Evolutionary conservation across 164 flowering plant genomes (phyloP), one percentile per base, ranked within the genome.

Genomic region (Saururus chinensis): DNA sequence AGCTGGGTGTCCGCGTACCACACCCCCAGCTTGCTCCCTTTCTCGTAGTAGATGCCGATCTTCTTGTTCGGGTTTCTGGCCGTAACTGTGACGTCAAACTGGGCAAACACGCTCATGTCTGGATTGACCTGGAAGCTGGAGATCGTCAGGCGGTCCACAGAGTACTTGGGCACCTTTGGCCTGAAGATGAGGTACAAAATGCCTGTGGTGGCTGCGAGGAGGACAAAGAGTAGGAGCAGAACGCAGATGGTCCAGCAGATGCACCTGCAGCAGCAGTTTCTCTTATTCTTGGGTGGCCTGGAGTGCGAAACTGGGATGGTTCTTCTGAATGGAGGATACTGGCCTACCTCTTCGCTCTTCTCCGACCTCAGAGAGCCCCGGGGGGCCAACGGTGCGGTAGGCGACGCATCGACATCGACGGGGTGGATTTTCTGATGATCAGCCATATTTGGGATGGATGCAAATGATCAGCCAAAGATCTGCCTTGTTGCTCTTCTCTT

Each of bases 31-130:
- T 19, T 30, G 30, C 96, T 80, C 0, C 97, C 97, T 6, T 75
- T 60, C 68, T 81, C 82, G 56, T 89, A 92, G 79, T 81, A 82
- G 20, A 92, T 89, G 19, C 98, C 98, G 2, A 89, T 85, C 60
- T 76, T 85, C 77, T 77, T 74, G 83, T 92, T 92, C 1, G 96
- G 96, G 53, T 92, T 89, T 16, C 70, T 65, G 11, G 95, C 83
- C 6, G 86, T 88, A 66, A 92, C 71, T 68, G 75, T 80, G 25
- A 92, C 85, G 49, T 73, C 65, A 68, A 92, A 92, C 21, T 71
- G 60, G 0, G 97, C 87, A 13, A 71, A 80, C 14, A 92, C 66
- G 60, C 75, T 74, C 69, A 66, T 53, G 66, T 82, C 78, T 19
- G 40, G 58, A 61, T 76, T 76, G 64, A 82, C 76, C 35, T 66